Conservation (phyloP, 257 asterid species). For the Fraxinus americana region DNA sequence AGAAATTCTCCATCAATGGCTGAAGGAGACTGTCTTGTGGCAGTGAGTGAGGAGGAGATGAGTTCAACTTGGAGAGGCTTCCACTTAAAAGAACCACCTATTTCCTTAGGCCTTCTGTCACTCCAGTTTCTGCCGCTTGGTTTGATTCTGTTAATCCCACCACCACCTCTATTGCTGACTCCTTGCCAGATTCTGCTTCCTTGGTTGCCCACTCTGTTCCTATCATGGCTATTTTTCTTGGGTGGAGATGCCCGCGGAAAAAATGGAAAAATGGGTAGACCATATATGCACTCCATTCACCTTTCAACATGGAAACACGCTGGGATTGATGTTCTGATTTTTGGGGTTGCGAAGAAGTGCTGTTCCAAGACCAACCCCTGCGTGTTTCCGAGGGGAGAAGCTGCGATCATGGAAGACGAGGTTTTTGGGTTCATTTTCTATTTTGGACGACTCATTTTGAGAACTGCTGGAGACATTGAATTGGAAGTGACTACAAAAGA, state of each 20-base stretch:
- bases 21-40: constrained; percentile 10
- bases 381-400: constrained; percentile 53
- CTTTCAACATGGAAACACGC: constrained; percentile 31
- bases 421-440: too few species aligned
- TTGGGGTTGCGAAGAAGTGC: constrained; percentile 33
- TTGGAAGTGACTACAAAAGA: too few species aligned
- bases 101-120: constrained; percentile 31
- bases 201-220: background rate
- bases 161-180: background rate
- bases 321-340: constrained; percentile 37
- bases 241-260: constrained; percentile 12
- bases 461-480: too few species aligned
- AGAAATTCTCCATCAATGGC: constrained; percentile 18
- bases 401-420: constrained; percentile 13
- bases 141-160: background rate
- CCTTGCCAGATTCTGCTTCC: background rate
- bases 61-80: constrained; percentile 13
- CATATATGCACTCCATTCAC: constrained; percentile 7
- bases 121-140: constrained; percentile 19
- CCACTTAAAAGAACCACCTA: constrained; percentile 20
- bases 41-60: constrained; percentile 27
- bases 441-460: too few species aligned
- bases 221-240: background rate
- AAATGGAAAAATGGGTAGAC: constrained; percentile 20
- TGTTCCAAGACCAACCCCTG: constrained; percentile 32